These are phyloP conservation scores for Cordyceps militaris DNA, from an alignment of 2,329 filamentous ascomycete genomes.

Conservation along the genomic window DNA sequence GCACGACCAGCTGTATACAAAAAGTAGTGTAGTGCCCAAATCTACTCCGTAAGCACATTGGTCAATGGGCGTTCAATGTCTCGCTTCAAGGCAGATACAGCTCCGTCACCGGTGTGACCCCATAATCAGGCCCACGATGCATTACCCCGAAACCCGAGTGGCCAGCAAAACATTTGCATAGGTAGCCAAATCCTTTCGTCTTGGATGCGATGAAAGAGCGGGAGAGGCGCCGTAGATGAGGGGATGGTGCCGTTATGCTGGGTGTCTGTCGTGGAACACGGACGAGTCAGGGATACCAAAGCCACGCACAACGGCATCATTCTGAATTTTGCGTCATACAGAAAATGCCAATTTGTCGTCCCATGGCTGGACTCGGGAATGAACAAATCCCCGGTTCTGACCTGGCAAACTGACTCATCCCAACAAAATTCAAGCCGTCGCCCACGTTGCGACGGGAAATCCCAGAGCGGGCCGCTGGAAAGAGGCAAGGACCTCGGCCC, in stretches of 20 bases:
- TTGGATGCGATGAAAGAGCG: constrained; percentile 35
- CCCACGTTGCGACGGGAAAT: not conserved
- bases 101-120: constrained; percentile 3
- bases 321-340: not conserved
- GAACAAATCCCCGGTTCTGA: not conserved
- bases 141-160: constrained; percentile 14
- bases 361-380: not conserved
- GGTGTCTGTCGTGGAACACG: not conserved
- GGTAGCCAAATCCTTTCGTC: constrained; percentile 11
- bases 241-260: not conserved
- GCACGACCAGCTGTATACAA: not conserved
- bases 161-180: not conserved
- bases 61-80: not conserved
- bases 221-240: constrained; percentile 26
- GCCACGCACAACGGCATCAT: not conserved
- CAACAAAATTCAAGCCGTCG: not conserved
- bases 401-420: not conserved
- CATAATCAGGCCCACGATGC: not conserved
- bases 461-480: not conserved
- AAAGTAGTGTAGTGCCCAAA: not conserved
- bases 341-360: not conserved
- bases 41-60: too few species aligned
- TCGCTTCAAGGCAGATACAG: not conserved
- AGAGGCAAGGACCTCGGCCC: not conserved
- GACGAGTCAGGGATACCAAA: not conserved